These are phyloP conservation scores for Chlamydomonas asymmetrica DNA, from an alignment of 139 green algal species.

Conservation along the genomic window DNA sequence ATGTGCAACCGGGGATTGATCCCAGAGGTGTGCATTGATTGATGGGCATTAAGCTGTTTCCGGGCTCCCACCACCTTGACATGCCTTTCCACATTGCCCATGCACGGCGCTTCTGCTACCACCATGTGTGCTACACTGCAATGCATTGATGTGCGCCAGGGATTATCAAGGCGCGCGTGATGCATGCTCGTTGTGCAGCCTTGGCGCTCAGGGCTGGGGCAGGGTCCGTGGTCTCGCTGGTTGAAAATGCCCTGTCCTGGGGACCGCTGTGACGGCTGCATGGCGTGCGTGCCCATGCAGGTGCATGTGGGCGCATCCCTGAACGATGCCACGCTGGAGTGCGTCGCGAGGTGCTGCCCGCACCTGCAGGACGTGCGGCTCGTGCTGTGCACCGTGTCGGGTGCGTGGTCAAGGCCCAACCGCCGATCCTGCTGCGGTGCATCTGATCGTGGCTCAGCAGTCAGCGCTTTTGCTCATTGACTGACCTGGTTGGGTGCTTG, in stretches of 20 bases:
- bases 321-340: conserved; percentile 14
- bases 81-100: background rate
- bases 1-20: no score
- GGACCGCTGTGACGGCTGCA: no score
- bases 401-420: background rate
- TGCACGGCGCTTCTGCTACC: background rate
- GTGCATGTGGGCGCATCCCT: conserved; percentile 15
- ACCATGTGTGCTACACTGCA: background rate
- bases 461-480: no score
- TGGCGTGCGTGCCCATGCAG: no score
- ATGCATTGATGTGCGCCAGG: background rate
- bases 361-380: conserved; percentile 31
- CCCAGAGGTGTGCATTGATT: no score
- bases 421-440: background rate
- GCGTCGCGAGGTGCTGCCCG: conserved; percentile 8
- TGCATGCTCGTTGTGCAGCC: no score
- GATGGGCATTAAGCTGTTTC: no score
- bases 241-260: no score
- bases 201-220: no score
- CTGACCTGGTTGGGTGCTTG: no score
- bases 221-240: no score
- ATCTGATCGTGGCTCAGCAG: background rate
- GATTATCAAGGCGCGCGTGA: no score
- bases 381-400: conserved; percentile 22
- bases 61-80: background rate